Evolutionary conservation across 495 filamentous ascomycete species (phyloP).

Genomic region (Penicillium mononematosum): DNA sequence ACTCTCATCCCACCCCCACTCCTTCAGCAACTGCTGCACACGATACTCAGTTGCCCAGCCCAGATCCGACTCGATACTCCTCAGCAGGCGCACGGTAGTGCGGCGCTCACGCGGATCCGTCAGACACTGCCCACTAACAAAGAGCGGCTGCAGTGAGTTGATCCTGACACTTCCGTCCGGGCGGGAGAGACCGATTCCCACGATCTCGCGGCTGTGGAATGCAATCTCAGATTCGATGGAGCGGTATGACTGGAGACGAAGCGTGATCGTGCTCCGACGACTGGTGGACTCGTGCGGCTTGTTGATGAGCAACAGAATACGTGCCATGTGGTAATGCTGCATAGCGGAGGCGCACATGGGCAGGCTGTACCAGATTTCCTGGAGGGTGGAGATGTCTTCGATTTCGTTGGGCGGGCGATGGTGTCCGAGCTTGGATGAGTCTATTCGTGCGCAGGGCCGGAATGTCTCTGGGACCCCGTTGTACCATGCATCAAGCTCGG

Average conservation of each 20-base stretch:
- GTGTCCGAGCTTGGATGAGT: slow-evolving; percentile 24
- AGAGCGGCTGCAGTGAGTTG: slow-evolving; percentile 60
- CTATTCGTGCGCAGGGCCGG: slow-evolving; percentile 48
- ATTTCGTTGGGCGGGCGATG: slow-evolving; percentile 24
- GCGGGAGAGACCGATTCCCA: slow-evolving; percentile 54
- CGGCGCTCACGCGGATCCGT: slow-evolving; percentile 49
- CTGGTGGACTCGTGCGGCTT: slow-evolving; percentile 58
- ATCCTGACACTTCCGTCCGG: slow-evolving; percentile 56
- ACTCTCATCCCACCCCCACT: slow-evolving; percentile 53
- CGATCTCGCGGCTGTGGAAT: slow-evolving; percentile 58
- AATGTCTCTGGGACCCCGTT: slow-evolving; percentile 58
- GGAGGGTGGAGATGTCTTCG: slow-evolving; percentile 41
- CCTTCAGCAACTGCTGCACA: slow-evolving; percentile 52
- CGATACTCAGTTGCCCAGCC: slow-evolving; percentile 66
- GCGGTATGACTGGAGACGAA: slow-evolving; percentile 53
- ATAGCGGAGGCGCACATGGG: slow-evolving; percentile 64
- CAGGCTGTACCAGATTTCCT: slow-evolving; percentile 62
- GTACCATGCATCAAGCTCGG: slow-evolving; percentile 60
- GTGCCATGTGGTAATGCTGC: slow-evolving; percentile 66
- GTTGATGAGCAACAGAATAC: slow-evolving; percentile 60
- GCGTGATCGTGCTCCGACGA: slow-evolving; percentile 48
- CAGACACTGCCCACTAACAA: slow-evolving; percentile 61
- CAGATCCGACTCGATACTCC: slow-evolving; percentile 57
- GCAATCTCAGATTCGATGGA: slow-evolving; percentile 53
- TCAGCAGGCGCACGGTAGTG: slow-evolving; percentile 50